Evolutionary conservation across 202 grass and related monocot species (phyloP).

Genomic region (Hordeum pubiflorum): DNA sequence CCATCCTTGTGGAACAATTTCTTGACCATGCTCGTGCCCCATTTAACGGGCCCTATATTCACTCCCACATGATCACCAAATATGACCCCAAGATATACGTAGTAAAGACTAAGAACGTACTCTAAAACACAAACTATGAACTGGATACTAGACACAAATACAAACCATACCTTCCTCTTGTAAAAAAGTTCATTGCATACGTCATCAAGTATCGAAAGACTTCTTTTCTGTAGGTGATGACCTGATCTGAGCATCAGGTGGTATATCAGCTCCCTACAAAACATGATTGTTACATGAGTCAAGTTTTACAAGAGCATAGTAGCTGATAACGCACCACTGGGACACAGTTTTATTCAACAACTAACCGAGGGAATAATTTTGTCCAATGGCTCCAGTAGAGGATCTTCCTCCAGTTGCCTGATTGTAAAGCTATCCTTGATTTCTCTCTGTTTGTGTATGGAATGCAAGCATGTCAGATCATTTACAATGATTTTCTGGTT

Average conservation of each 20-base stretch:
- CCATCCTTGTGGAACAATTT: background rate
- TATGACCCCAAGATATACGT: background rate
- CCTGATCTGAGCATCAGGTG: constrained; percentile 15
- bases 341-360: constrained; percentile 2
- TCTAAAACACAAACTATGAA: background rate
- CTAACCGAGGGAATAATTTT: constrained; percentile 76
- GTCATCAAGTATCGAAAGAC: constrained; percentile 66
- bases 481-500: background rate
- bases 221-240: constrained; percentile 33
- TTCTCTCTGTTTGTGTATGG: constrained; percentile 47
- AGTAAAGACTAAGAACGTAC: accelerated
- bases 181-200: constrained; percentile 75
- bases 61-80: background rate
- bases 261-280: constrained; percentile 37
- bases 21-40: background rate
- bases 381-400: constrained; percentile 77
- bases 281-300: background rate
- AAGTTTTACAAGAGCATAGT: background rate
- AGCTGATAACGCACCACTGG: background rate
- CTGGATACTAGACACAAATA: background rate
- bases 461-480: background rate
- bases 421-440: constrained; percentile 69
- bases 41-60: background rate
- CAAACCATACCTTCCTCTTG: constrained; percentile 72
- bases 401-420: constrained; percentile 83